Evolutionary conservation across 1,139 yeast species (phyloP).

Genomic region (Suhomyces anneliseae): DNA sequence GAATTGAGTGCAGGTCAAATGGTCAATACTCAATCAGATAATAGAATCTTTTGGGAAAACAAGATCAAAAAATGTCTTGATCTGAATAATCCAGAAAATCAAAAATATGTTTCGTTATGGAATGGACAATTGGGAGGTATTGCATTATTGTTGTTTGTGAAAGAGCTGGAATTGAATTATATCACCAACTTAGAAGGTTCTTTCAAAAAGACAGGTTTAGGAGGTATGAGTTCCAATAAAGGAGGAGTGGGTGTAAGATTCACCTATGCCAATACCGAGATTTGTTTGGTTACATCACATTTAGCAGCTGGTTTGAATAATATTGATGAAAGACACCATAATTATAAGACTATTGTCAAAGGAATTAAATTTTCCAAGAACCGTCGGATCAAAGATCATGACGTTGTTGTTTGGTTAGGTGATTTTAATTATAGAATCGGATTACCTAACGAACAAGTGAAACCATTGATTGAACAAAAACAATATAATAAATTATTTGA

Average conservation of each 20-base stretch:
- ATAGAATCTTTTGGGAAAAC: constrained; percentile 77
- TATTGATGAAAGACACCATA: constrained; percentile 79
- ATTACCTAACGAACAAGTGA: constrained; percentile 63
- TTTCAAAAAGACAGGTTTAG: constrained; percentile 88
- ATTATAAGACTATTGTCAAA: constrained; percentile 60
- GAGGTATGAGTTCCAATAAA: constrained; percentile 74
- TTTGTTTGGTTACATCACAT: constrained; percentile 58
- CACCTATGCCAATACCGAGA: constrained; percentile 56
- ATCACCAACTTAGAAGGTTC: constrained; percentile 72
- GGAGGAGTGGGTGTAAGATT: constrained; percentile 91
- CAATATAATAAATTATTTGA: constrained; percentile 57
- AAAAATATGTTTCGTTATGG: constrained; percentile 68
- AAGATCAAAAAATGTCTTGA: constrained; percentile 62
- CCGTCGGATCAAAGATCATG: constrained; percentile 65
- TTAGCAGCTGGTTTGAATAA: constrained; percentile 85
- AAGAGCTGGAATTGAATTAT: constrained; percentile 37
- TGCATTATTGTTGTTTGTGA: constrained; percentile 51
- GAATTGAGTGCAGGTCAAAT: constrained; percentile 90
- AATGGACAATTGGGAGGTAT: constrained; percentile 93
- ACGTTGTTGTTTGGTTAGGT: constrained; percentile 88
- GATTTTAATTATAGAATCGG: constrained; percentile 86
- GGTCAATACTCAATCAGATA: constrained; percentile 73
- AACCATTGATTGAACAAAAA: constrained; percentile 51
- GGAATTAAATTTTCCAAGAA: constrained; percentile 53
- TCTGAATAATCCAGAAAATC: constrained; percentile 29